Evolutionary conservation across 2,329 filamentous ascomycete species (phyloP).

Genomic region (Bipolaris bicolor): DNA sequence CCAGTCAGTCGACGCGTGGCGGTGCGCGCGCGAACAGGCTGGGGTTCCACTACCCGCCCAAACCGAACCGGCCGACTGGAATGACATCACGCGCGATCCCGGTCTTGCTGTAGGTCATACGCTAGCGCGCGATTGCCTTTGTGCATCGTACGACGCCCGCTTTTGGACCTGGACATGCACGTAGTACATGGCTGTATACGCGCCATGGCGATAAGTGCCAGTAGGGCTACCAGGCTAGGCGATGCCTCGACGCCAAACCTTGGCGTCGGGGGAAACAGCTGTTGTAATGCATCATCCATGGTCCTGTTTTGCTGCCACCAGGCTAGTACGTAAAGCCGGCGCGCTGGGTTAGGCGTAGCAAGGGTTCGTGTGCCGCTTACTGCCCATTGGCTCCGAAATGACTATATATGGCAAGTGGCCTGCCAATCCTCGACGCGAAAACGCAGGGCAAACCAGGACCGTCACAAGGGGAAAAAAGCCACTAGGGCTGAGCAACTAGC

Average conservation of each 20-base stretch:
- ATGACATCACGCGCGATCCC: constrained; percentile 13
- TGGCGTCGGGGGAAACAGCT: neutral
- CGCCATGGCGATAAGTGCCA: too few species aligned
- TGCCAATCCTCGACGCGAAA: constrained; percentile 9
- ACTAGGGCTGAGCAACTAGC: constrained; percentile 14
- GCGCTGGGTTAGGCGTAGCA: constrained; percentile 7
- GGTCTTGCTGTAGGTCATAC: constrained; percentile 7
- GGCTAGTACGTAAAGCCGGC: constrained; percentile 21
- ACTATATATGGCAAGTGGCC: constrained; percentile 16
- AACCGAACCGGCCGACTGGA: constrained; percentile 13
- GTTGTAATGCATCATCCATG: neutral
- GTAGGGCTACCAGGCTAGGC: neutral
- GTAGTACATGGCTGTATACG: too few species aligned
- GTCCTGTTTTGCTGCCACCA: constrained; percentile 1
- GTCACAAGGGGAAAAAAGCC: constrained; percentile 9
- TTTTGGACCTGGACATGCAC: too few species aligned
- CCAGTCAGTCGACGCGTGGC: constrained; percentile 4
- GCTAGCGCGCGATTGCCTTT: constrained; percentile 3
- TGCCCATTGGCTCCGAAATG: constrained; percentile 2
- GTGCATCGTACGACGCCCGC: neutral
- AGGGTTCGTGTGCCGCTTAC: constrained; percentile 2
- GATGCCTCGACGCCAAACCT: neutral
- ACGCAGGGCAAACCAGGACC: constrained; percentile 13
- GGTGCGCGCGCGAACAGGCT: neutral
- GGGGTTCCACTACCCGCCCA: constrained; percentile 13